Evolutionary conservation across 345 rosid species (phyloP).

Genomic region (Acer campestre): DNA sequence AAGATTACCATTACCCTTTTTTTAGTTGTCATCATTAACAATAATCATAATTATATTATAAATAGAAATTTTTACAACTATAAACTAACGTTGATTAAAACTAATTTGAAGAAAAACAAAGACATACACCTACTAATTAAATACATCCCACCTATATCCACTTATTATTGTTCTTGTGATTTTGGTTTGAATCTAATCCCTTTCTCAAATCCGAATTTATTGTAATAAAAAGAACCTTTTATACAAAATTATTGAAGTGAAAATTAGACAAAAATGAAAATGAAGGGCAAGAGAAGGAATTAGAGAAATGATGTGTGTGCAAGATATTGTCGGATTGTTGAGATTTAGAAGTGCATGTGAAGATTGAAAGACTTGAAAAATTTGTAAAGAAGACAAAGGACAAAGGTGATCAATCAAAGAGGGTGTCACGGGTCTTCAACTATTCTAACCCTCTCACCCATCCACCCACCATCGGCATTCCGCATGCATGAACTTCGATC

Average conservation of each 20-base stretch:
- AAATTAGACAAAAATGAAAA: background rate
- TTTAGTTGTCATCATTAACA: no score
- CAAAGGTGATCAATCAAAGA: background rate
- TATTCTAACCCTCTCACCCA: background rate
- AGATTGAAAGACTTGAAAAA: background rate
- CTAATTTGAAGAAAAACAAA: no score
- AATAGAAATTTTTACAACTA: no score
- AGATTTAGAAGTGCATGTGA: slow-evolving; percentile 1
- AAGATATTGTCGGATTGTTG: slow-evolving; percentile 6
- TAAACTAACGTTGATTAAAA: no score
- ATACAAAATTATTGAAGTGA: background rate
- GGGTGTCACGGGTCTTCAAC: background rate
- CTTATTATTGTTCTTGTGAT: no score
- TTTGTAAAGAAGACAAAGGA: background rate
- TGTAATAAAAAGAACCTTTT: no score
- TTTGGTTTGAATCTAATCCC: no score
- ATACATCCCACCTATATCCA: no score
- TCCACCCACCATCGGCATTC: background rate
- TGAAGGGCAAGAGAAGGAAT: background rate
- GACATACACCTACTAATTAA: no score
- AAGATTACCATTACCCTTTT: no score
- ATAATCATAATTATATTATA: no score
- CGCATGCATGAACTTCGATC: background rate
- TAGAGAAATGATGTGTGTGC: background rate
- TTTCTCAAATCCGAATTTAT: no score